Evolutionary conservation across 148 eudicot genomes (phyloP).

Genomic region (Drosera capensis): DNA sequence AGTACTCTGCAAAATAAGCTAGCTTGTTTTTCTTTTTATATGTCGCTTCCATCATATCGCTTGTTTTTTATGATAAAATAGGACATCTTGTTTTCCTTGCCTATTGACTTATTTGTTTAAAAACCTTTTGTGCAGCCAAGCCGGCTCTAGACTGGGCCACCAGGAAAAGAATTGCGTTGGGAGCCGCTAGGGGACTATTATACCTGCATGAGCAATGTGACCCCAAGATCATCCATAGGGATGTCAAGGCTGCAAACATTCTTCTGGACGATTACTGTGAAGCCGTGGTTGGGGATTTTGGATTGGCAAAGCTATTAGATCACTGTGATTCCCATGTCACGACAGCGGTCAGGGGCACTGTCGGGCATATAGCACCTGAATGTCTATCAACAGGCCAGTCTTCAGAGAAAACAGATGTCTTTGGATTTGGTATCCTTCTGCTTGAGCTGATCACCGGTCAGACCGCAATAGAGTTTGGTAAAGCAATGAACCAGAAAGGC

Average conservation of each 20-base stretch:
- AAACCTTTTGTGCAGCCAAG: constrained; percentile 22
- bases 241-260: constrained; percentile 66
- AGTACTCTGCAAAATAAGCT: not conserved
- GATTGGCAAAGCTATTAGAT: constrained; percentile 64
- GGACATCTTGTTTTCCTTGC: not conserved
- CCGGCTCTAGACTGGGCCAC: constrained; percentile 52
- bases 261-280: constrained; percentile 50
- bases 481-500: constrained; percentile 67
- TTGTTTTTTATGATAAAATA: not conserved
- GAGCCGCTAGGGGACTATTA: constrained; percentile 50
- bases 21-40: not conserved
- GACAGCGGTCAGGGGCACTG: constrained; percentile 63
- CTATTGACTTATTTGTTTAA: too few species aligned
- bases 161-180: constrained; percentile 46
- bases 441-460: constrained; percentile 68
- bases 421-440: constrained; percentile 66
- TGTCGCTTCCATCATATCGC: not conserved
- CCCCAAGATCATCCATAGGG: constrained; percentile 64
- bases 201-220: constrained; percentile 73
- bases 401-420: constrained; percentile 61
- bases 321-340: constrained; percentile 53
- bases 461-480: constrained; percentile 65
- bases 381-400: constrained; percentile 65
- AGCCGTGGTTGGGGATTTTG: constrained; percentile 69
- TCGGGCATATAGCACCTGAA: constrained; percentile 67